Base-by-base conservation (phyloP, 1,284 basidiomycete genomes). In the Cryptococcus deneoformans region DNA sequence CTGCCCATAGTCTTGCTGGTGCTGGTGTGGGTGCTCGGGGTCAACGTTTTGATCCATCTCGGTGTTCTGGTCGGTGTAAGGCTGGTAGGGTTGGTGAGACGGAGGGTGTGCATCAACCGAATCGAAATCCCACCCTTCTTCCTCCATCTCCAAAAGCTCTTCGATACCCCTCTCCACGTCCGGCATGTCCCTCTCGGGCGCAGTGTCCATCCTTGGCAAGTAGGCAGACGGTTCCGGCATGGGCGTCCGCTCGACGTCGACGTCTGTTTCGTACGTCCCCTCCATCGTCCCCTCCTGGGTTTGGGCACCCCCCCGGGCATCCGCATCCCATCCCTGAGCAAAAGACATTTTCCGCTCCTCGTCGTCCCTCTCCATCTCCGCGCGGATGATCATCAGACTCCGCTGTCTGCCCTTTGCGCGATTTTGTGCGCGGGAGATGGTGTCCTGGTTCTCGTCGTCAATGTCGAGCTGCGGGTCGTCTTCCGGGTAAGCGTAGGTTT, bases 331-430 rank as follows among this genome's bases (percentile, higher is more conserved):
- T 50, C 55, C 6, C 20, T 46, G 6, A 44, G 40, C 46, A 55
- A 54, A 36, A 11, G 62, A 56, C 65, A 12, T 50, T 58, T 36
- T 56, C 54, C 43, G 29, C 37, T 14, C 34, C 39, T 36, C 38
- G 36, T 37, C 24, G 14, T 58, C 61, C n/a, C 57, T 38, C 36
- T 66, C 58, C 50, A 64, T 60, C 6, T 63, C 67, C 2, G 60
- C 58, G 34, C 62, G 54, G 35, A 76, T 70, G 8, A 61, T 66
- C 5, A 72, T 72, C 8, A 78, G 57, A n/a, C 66, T 68, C 57
- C 64, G 62, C 54, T 69, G 67, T 36, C 73, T 65, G 3, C 73
- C 76, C 42, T 67, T 63, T 0, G 71, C 68, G 0, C 72, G 58
- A 38, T 64, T 51, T 12, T 67, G 69, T 51, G 73, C 75, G 3